Evolutionary conservation across 441 rosid genomes (phyloP), one percentile per base, ranked within the genome.

Genomic region (Pelargonium cotyledonis): DNA sequence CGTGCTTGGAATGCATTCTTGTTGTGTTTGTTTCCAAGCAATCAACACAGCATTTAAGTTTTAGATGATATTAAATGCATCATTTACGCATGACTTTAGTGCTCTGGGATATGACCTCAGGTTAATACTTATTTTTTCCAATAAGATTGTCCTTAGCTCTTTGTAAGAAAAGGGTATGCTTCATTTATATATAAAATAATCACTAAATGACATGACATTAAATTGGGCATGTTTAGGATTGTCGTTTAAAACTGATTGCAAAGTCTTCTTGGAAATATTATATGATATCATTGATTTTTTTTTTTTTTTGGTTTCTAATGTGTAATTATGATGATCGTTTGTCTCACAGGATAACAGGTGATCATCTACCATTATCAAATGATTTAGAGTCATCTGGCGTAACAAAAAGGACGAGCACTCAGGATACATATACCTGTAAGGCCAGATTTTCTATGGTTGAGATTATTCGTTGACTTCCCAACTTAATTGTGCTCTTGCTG

Each of bases 341-440:
- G 66, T 78, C 68, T 76, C 78, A 77, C 80, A 86, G 86, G 74
- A 64, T 67, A 75, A 70, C 75, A 62, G 75, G 72, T 71, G 75
- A 65, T 47, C 55, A 29, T 53, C 67, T 65, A 21, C 67, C 46
- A 1, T 65, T 14, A 26, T 74, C 81, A 46, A 78, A 77, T 65
- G 75, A 68, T 69, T 70, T 43, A 49, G 77, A 75, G 43, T 65
- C 70, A 41, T 74, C 71, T 72, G 78, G 73, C 72, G 63, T 70
- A 43, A 72, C 74, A 67, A 79, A 71, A 69, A 68, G 67, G 57
- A 68, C 19, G 68, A 68, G 75, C 55, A 26, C 73, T 60, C 73
- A 75, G 64, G 77, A 67, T 46, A n/a, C 65, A 10, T 63, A 65
- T 67, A 44, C 71, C 60, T 58, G 85, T 84, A 77, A 75, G 83